A percentile compares a stretch with the other conserved stretches of the same genome.
These are phyloP conservation scores for Canariomyces notabilis DNA, from an alignment of 2,329 filamentous ascomycete genomes.

Conservation along the genomic window DNA sequence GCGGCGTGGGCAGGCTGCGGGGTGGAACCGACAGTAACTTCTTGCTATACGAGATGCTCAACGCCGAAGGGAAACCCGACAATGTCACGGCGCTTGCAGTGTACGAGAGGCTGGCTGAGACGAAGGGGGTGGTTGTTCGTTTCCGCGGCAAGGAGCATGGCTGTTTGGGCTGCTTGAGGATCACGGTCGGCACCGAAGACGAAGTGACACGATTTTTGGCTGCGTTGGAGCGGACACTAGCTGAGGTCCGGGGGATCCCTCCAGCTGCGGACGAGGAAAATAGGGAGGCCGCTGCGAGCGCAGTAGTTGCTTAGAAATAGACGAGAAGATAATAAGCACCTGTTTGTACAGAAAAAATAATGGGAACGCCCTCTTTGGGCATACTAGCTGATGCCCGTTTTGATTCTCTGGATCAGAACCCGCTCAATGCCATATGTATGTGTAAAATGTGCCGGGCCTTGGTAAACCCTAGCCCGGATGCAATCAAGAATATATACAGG, in stretches of 20 bases:
- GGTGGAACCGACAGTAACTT: conserved; percentile 86
- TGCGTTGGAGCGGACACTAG: conserved; percentile 53
- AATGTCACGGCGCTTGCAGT: conserved; percentile 73
- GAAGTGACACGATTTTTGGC: conserved; percentile 77
- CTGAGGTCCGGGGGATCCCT: conserved; percentile 37
- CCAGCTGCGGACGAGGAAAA: conserved; percentile 31
- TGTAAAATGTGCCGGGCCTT: conserved; percentile 6
- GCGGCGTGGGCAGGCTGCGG: conserved; percentile 73
- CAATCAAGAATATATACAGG: conserved; percentile 9
- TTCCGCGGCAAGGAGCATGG: conserved; percentile 92
- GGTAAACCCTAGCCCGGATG: background rate
- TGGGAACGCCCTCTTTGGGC: no score
- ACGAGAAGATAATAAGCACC: background rate
- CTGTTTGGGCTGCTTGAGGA: conserved; percentile 80
- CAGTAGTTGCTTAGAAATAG: conserved; percentile 32
- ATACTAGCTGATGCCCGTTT: conserved; percentile 7
- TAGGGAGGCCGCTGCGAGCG: conserved; percentile 34
- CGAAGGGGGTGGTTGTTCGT: conserved; percentile 82
- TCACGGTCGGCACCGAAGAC: conserved; percentile 84
- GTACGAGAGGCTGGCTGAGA: conserved; percentile 81
- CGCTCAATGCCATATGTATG: conserved; percentile 12
- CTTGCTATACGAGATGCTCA: conserved; percentile 80
- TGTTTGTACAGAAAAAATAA: background rate
- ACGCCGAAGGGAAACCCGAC: conserved; percentile 66
- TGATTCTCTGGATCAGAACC: conserved; percentile 3